Evolutionary conservation across 768 basidiomycete genomes (phyloP).

Genomic region (Mycena epipterygia): DNA sequence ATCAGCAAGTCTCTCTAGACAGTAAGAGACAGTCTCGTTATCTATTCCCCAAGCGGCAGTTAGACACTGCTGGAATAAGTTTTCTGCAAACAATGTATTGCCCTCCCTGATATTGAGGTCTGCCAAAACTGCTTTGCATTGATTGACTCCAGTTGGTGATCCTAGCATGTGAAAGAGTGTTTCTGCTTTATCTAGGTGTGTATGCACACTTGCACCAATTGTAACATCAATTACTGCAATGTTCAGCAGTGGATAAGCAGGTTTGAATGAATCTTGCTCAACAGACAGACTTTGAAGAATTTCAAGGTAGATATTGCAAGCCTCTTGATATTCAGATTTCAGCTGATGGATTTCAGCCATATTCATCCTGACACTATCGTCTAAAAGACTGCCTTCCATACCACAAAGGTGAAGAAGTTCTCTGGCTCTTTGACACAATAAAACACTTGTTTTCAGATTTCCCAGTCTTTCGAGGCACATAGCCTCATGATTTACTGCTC

Average conservation of each 20-base stretch:
- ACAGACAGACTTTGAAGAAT: neutral
- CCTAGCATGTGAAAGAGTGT: neutral
- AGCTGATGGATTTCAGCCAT: neutral
- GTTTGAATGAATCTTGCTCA: neutral
- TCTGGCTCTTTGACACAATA: neutral
- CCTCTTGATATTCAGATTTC: conserved; percentile 13
- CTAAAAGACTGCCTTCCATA: neutral
- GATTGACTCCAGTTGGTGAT: neutral
- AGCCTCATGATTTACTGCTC: neutral
- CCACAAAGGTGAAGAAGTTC: neutral
- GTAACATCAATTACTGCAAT: neutral
- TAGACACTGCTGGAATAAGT: neutral
- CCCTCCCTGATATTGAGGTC: neutral
- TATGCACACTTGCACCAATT: neutral
- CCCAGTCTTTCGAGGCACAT: neutral
- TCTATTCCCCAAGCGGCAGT: neutral
- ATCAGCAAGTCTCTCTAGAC: neutral
- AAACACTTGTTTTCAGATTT: neutral
- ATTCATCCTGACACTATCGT: neutral
- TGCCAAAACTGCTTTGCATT: neutral
- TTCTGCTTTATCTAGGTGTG: neutral
- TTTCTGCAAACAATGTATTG: neutral
- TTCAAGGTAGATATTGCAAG: neutral
- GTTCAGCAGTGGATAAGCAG: neutral
- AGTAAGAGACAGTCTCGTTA: neutral